Conservation (phyloP, 108 stramenopile genomes). For the Parietichytrium sp. region DNA sequence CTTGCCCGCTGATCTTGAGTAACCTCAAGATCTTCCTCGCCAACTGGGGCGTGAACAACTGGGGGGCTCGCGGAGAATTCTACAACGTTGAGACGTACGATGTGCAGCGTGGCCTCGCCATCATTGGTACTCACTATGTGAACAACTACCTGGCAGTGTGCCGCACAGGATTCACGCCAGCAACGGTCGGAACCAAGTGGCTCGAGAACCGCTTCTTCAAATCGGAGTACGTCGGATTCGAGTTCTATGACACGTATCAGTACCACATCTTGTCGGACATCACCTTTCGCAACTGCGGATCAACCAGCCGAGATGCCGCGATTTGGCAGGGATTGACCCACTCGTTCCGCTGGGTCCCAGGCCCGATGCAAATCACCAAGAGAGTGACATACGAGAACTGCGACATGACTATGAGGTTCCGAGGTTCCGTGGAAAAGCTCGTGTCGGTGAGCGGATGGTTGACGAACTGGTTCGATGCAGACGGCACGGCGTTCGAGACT, state of each 20-base stretch:
- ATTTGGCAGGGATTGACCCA: not conserved
- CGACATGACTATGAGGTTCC: not conserved
- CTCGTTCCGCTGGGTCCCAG: not conserved
- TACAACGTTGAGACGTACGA: not conserved
- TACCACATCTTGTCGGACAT: not conserved
- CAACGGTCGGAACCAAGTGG: not conserved
- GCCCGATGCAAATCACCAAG: not conserved
- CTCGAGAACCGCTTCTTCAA: not conserved
- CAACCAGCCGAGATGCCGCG: not conserved
- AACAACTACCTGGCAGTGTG: not conserved
- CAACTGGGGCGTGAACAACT: conserved; percentile 27
- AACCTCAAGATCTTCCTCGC: not conserved
- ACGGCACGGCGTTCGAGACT: too few relatives aligned
- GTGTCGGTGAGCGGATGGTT: not conserved
- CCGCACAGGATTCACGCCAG: not conserved
- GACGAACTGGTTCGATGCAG: not conserved
- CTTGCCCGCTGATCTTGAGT: not conserved
- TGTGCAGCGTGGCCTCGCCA: not conserved
- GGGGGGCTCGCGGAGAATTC: not conserved
- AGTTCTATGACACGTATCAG: not conserved
- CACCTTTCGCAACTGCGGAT: conserved; percentile 1
- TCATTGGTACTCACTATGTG: not conserved
- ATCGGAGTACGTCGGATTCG: not conserved
- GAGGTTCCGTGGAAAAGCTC: not conserved
- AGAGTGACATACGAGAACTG: not conserved